Conservation (phyloP, 371 early-diverging fungal species). For the Mortierella sp. region DNA sequence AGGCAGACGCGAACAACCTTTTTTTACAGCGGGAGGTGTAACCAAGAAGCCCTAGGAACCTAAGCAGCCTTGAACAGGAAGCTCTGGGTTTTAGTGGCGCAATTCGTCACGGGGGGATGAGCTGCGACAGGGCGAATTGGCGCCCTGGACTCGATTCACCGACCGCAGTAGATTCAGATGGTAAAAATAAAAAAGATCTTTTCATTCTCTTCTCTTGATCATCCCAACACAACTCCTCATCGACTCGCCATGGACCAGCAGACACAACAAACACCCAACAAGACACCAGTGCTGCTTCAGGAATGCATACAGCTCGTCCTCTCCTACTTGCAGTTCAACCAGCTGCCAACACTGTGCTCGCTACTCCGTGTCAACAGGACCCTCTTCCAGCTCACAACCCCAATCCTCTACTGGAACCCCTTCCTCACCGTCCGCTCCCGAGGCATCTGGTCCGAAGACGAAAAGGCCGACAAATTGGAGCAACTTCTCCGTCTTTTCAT, state of each 20-base stretch:
- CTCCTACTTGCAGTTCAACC: slow-evolving; percentile 37
- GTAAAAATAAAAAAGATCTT: neutral
- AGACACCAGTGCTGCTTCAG: slow-evolving; percentile 18
- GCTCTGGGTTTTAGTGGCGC: neutral
- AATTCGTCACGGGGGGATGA: neutral
- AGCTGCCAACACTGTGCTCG: slow-evolving; percentile 33
- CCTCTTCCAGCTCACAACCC: slow-evolving; percentile 32
- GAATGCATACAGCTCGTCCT: slow-evolving; percentile 37
- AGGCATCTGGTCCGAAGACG: slow-evolving; percentile 7
- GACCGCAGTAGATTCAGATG: neutral
- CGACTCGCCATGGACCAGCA: neutral
- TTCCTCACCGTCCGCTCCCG: slow-evolving; percentile 26
- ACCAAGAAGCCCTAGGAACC: no score
- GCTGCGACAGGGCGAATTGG: slow-evolving; percentile 8
- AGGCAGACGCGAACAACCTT: neutral
- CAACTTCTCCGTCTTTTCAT: slow-evolving; percentile 33
- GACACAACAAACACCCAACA: neutral
- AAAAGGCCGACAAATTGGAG: slow-evolving; percentile 20
- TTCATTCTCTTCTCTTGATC: neutral
- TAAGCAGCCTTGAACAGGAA: neutral
- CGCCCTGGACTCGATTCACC: neutral
- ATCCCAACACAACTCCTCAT: neutral
- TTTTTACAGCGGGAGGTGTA: no score
- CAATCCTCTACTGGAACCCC: slow-evolving; percentile 45
- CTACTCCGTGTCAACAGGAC: slow-evolving; percentile 49